These are phyloP conservation scores for Fraxinus excelsior DNA, from an alignment of 257 asterid species.

Conservation along the genomic window DNA sequence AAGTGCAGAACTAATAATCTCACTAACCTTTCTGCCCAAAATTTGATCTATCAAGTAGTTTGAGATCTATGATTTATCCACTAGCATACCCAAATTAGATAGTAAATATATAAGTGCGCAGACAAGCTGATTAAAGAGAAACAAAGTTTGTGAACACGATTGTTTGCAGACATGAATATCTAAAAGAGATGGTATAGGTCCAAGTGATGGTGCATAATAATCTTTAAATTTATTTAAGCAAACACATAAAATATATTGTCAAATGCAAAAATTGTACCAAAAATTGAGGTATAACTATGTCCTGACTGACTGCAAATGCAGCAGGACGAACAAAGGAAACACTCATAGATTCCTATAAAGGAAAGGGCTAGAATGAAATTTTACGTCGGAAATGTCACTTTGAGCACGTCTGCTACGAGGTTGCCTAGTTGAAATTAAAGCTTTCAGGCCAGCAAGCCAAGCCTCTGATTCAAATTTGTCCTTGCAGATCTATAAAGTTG, in stretches of 20 bases:
- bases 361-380: constrained; percentile 14
- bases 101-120: not conserved
- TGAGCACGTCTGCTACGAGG: constrained; percentile 66
- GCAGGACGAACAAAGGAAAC: constrained; percentile 6
- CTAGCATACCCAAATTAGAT: not conserved
- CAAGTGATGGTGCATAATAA: not conserved
- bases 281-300: not conserved
- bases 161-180: not conserved
- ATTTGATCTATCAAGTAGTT: not conserved
- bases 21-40: not conserved
- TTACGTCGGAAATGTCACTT: constrained; percentile 86
- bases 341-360: constrained; percentile 5
- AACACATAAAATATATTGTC: not conserved
- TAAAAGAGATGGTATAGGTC: not conserved
- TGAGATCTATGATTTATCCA: not conserved
- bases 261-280: not conserved
- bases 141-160: not conserved
- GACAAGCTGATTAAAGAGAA: not conserved
- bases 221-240: not conserved
- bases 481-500: constrained; percentile 75
- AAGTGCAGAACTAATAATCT: not conserved
- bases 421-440: constrained; percentile 67
- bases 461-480: constrained; percentile 83
- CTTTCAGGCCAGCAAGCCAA: constrained; percentile 87
- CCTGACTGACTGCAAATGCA: constrained; percentile 2